A percentile compares a stretch with the other conserved stretches of the same genome.
phyloP scores from a whole-genome alignment of 2,329 filamentous ascomycete species.

The Talaromyces sp. region DNA sequence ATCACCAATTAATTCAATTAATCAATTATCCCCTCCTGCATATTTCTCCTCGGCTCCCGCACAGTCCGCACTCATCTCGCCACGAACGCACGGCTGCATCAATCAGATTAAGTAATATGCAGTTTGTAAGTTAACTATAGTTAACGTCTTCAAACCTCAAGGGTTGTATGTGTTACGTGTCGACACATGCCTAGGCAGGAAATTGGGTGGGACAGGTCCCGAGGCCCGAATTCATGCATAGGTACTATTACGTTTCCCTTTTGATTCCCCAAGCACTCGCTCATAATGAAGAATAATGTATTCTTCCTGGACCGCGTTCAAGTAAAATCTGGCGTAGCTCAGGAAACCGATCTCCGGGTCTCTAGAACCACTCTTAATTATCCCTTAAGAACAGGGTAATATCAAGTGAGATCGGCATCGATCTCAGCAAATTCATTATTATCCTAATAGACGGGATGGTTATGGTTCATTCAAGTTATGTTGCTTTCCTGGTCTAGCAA shows the following conservation, averaged over 20 bases:
- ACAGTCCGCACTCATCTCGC: not conserved
- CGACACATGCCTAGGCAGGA: not conserved
- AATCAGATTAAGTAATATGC: not conserved
- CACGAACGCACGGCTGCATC: not conserved
- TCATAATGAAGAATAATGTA: not conserved
- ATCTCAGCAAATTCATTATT: not conserved
- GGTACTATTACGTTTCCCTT: not conserved
- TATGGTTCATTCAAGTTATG: not conserved
- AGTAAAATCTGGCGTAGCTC: not conserved
- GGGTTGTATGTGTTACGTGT: not conserved
- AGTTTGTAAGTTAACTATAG: no score
- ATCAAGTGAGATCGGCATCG: not conserved
- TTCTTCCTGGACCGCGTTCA: not conserved
- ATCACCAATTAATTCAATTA: not conserved
- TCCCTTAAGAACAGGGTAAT: not conserved
- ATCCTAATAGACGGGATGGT: not conserved
- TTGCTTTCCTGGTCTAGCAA: not conserved
- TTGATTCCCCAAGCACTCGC: not conserved
- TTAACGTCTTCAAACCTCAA: no score
- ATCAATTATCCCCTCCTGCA: not conserved
- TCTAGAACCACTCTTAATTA: not conserved
- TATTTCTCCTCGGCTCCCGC: not conserved
- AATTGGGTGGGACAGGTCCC: not conserved
- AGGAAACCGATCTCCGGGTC: not conserved
- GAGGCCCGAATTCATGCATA: not conserved